Percentiles rank a stretch among this genome's conserved stretches.
These are phyloP conservation scores for Fonsecaea nubica DNA, from an alignment of 2,329 filamentous ascomycete genomes.

Conservation along the genomic window DNA sequence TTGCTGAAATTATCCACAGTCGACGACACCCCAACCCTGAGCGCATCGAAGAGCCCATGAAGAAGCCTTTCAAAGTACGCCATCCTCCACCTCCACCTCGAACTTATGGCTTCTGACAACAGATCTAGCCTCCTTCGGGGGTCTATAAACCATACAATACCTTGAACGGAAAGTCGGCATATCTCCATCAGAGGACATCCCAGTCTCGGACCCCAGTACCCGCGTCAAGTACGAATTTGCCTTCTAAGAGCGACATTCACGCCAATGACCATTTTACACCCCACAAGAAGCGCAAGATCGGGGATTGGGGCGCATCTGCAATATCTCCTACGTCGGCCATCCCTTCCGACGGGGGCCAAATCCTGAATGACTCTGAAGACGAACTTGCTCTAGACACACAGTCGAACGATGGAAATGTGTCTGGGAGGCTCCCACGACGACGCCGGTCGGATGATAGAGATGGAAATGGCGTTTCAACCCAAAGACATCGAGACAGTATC, in stretches of 20 bases:
- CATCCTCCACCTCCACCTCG: not conserved
- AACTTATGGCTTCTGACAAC: constrained; percentile 5
- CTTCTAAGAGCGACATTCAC: not conserved
- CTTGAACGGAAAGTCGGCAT: constrained; percentile 13
- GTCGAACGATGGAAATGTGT: not conserved
- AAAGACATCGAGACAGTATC: not conserved
- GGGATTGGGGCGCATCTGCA: constrained; percentile 6
- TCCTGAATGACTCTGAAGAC: constrained; percentile 28
- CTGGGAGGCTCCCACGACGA: not conserved
- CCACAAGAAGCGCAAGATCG: constrained; percentile 30
- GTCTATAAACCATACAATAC: constrained; percentile 20
- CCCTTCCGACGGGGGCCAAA: constrained; percentile 22
- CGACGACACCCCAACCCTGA: constrained; percentile 17
- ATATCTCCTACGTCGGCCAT: constrained; percentile 13
- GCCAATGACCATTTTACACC: constrained; percentile 26
- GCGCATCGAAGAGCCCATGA: constrained; percentile 29
- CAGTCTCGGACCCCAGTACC: not conserved
- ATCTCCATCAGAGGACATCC: constrained; percentile 17
- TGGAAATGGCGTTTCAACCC: not conserved
- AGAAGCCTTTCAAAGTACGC: constrained; percentile 25
- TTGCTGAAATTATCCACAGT: constrained; percentile 23
- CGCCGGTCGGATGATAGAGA: not conserved
- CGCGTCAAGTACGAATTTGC: not conserved
- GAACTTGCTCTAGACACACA: constrained; percentile 28
- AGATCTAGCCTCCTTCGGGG: constrained; percentile 3